Evolutionary conservation across 768 basidiomycete genomes (phyloP).

Genomic region (Termitomyces sp.): DNA sequence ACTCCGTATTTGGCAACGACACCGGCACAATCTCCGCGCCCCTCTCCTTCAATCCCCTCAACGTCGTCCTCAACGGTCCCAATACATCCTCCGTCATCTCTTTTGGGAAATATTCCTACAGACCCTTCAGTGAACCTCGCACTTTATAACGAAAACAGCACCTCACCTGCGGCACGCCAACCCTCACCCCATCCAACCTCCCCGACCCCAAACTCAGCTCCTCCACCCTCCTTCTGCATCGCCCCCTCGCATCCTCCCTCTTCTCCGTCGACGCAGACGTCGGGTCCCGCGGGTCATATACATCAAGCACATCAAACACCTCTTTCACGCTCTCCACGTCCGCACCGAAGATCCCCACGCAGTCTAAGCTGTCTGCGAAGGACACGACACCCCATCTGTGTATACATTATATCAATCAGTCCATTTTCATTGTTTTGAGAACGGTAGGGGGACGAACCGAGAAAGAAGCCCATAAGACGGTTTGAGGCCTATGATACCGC

Average conservation of each 20-base stretch:
- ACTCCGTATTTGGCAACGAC: constrained; percentile 61
- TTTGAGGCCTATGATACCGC: constrained; percentile 88
- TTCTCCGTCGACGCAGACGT: constrained; percentile 55
- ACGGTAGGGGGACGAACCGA: too few relatives aligned
- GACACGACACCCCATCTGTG: constrained; percentile 85
- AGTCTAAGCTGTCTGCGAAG: constrained; percentile 94
- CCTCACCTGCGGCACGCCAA: constrained; percentile 73
- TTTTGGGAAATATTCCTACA: constrained; percentile 75
- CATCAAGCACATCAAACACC: constrained; percentile 67
- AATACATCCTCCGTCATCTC: constrained; percentile 52
- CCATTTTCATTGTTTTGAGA: too few relatives aligned
- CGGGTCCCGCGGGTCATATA: constrained; percentile 68
- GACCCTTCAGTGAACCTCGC: constrained; percentile 27
- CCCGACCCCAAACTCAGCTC: constrained; percentile 1
- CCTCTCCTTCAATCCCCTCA: constrained; percentile 34
- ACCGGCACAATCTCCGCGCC: constrained; percentile 75
- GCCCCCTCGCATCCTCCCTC: constrained; percentile 19
- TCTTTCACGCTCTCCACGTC: constrained; percentile 43
- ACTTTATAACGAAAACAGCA: background rate
- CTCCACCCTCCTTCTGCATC: constrained; percentile 12
- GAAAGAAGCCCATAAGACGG: constrained; percentile 93
- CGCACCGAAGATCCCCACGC: constrained; percentile 78
- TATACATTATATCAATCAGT: too few relatives aligned
- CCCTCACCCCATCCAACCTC: constrained; percentile 48
- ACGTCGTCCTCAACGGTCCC: constrained; percentile 39